Conservation (phyloP, 495 filamentous ascomycete genomes). For the Astrothelium macrocarpum region DNA sequence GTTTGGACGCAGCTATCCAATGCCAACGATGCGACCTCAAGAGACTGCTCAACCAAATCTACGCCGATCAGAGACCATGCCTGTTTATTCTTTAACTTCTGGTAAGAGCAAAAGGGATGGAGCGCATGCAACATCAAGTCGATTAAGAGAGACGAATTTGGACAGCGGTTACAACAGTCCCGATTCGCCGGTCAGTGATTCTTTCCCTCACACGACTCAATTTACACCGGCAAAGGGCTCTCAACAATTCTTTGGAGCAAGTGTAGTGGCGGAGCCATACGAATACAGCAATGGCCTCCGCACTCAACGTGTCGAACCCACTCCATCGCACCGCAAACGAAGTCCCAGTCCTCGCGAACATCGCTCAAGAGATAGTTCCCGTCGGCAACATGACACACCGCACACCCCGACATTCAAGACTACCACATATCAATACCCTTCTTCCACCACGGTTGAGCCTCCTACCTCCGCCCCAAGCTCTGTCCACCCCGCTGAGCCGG, state of each 20-base stretch:
- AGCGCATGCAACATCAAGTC: conserved; percentile 16
- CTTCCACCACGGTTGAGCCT: not conserved
- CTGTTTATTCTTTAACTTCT: conserved; percentile 8
- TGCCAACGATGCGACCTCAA: conserved; percentile 15
- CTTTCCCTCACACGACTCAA: not conserved
- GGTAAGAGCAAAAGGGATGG: conserved; percentile 16
- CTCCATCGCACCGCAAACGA: not conserved
- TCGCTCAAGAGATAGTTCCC: not conserved
- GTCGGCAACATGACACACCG: not conserved
- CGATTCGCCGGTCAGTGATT: not conserved
- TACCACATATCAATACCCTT: not conserved
- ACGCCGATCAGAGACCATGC: conserved; percentile 26
- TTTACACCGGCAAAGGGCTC: not conserved
- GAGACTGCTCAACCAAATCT: conserved; percentile 17
- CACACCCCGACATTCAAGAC: not conserved
- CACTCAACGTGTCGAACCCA: not conserved
- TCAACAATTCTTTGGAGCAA: not conserved
- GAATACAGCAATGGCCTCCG: not conserved
- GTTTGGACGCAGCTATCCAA: conserved; percentile 8
- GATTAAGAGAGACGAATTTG: conserved; percentile 17
- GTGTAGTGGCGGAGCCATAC: not conserved
- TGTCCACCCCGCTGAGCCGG: not conserved
- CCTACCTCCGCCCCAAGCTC: not conserved
- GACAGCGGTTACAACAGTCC: conserved; percentile 5
- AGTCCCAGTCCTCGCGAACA: conserved; percentile 2